phyloP scores from a whole-genome alignment of 805 yeast genomes.

The Wickerhamomyces hampshirensis region DNA sequence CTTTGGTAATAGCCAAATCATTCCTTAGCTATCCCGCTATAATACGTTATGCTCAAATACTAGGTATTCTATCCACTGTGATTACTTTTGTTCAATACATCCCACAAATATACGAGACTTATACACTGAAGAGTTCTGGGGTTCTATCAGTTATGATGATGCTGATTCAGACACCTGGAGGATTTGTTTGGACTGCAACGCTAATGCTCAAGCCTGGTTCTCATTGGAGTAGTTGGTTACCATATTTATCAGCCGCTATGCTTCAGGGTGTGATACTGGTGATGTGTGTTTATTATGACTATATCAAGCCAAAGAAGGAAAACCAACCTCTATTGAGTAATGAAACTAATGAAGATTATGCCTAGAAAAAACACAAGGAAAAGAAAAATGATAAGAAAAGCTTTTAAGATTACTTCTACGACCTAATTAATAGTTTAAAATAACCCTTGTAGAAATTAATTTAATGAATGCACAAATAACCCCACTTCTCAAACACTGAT shows the following conservation, averaged over 20 bases:
- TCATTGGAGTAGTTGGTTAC: constrained; percentile 84
- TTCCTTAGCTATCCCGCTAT: constrained; percentile 7
- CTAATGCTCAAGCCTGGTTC: constrained; percentile 69
- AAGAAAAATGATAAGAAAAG: too few species aligned
- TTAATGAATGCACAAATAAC: too few species aligned
- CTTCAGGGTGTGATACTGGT: constrained; percentile 57
- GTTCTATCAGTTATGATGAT: constrained; percentile 76
- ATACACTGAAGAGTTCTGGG: constrained; percentile 67
- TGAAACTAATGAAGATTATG: background rate
- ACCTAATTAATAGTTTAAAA: too few species aligned
- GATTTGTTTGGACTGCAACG: constrained; percentile 72
- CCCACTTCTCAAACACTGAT: constrained; percentile 94
- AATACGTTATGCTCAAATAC: constrained; percentile 46
- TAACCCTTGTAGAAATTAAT: too few species aligned
- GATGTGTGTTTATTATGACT: constrained; percentile 55
- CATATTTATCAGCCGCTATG: constrained; percentile 66
- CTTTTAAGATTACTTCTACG: too few species aligned
- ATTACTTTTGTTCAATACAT: constrained; percentile 68
- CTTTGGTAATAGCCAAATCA: constrained; percentile 30
- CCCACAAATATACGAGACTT: constrained; percentile 77
- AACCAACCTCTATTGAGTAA: constrained; percentile 1
- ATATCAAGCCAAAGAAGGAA: constrained; percentile 3
- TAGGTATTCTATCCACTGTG: constrained; percentile 62
- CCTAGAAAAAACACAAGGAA: background rate
- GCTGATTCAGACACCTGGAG: constrained; percentile 88